Evolutionary conservation across 257 asterid genomes (phyloP).

Genomic region (Solanum bukasovii): DNA sequence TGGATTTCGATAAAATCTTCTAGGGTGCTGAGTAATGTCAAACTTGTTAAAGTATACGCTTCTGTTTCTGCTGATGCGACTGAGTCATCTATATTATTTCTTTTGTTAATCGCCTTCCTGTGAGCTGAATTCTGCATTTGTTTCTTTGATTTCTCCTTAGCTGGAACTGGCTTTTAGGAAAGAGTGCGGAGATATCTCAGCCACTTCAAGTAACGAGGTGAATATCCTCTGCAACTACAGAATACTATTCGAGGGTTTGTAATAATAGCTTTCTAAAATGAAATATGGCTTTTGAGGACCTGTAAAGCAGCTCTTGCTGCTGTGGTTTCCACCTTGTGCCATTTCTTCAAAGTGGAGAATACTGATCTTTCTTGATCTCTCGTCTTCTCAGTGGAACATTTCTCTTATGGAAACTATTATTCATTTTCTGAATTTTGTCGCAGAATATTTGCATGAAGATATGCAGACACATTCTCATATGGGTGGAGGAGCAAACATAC

Average conservation of each 20-base stretch:
- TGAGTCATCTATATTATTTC: background rate
- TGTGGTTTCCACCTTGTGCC: background rate
- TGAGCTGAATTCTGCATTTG: conserved; percentile 13
- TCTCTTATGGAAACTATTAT: background rate
- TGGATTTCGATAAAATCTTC: background rate
- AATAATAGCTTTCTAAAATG: background rate
- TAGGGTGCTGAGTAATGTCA: background rate
- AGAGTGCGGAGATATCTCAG: conserved; percentile 53
- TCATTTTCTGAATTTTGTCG: background rate
- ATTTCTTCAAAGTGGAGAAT: background rate
- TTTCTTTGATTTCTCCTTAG: conserved; percentile 26
- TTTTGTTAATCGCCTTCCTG: background rate
- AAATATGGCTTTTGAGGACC: background rate
- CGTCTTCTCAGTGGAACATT: background rate
- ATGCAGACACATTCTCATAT: conserved; percentile 66
- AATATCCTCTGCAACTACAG: conserved; percentile 1
- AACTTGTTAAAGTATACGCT: background rate
- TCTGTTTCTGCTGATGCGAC: background rate
- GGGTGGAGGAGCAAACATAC: conserved; percentile 98
- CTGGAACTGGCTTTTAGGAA: conserved; percentile 81
- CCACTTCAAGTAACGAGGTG: conserved; percentile 72
- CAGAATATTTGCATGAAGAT: conserved; percentile 58
- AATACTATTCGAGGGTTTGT: background rate
- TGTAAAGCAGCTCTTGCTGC: background rate
- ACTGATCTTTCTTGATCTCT: background rate